A percentile compares a stretch with the other conserved stretches of the same genome.
Evolutionary conservation across 2,329 filamentous ascomycete species (phyloP).

Genomic region (Colletotrichum noveboracense): DNA sequence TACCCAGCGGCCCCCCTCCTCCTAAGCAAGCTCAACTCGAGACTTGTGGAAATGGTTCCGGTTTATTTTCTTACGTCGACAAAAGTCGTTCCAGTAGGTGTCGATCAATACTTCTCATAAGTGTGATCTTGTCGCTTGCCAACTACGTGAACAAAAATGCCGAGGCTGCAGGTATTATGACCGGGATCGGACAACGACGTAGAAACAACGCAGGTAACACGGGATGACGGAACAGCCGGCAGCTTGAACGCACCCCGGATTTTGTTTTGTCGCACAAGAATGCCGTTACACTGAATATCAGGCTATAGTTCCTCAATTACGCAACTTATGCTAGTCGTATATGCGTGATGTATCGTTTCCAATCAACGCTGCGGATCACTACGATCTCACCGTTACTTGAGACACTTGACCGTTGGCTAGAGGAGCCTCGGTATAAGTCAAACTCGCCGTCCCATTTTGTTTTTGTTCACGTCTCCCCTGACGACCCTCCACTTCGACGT

Average conservation of each 20-base stretch:
- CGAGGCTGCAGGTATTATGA: not conserved
- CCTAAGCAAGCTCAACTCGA: not conserved
- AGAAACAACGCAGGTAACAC: not conserved
- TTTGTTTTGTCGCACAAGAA: not conserved
- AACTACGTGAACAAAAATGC: not conserved
- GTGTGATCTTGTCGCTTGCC: not conserved
- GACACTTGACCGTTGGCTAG: not conserved
- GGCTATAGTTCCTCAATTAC: not conserved
- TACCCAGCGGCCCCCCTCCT: not conserved
- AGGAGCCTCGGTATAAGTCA: not conserved
- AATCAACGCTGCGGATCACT: not conserved
- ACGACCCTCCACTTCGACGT: slow-evolving; percentile 67
- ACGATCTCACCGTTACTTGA: not conserved
- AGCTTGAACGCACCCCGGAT: not conserved
- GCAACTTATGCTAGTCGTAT: not conserved
- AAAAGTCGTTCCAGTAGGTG: not conserved
- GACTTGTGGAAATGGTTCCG: not conserved
- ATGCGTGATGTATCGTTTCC: not conserved
- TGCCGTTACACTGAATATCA: not conserved
- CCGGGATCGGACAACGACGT: not conserved
- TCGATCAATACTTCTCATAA: not conserved
- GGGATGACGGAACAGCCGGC: not conserved
- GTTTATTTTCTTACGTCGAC: not conserved
- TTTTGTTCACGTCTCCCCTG: not conserved
- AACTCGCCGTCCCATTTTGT: not conserved